These are phyloP conservation scores for Suhomyces emberorum DNA, from an alignment of 805 yeast species.

Conservation along the genomic window DNA sequence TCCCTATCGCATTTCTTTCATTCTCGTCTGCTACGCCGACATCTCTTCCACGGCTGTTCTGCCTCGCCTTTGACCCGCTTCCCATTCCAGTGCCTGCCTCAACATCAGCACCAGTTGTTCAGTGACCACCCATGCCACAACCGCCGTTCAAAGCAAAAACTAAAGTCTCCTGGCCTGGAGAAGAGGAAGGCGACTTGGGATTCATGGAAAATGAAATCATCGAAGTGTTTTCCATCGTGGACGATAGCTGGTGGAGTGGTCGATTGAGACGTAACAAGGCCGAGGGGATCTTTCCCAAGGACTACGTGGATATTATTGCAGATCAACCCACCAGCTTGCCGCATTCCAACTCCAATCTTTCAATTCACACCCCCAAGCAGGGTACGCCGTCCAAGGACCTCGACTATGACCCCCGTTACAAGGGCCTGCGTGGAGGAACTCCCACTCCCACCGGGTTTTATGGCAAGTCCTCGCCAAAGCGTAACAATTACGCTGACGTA, in stretches of 20 bases:
- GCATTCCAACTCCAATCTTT: slow-evolving; percentile 16
- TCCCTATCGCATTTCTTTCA: neutral
- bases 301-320: slow-evolving; percentile 67
- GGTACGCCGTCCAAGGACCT: slow-evolving; percentile 11
- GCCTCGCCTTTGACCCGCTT: neutral
- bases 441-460: slow-evolving; percentile 5
- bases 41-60: neutral
- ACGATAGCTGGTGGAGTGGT: slow-evolving; percentile 94
- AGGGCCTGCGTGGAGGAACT: slow-evolving; percentile 4
- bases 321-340: slow-evolving; percentile 4
- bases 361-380: slow-evolving; percentile 16
- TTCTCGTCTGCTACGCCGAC: neutral
- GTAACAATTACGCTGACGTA: slow-evolving; percentile 9
- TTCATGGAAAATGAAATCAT: slow-evolving; percentile 91
- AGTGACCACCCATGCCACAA: slow-evolving; percentile 20
- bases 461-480: slow-evolving; percentile 10
- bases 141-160: slow-evolving; percentile 78
- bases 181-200: slow-evolving; percentile 83
- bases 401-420: slow-evolving; percentile 2
- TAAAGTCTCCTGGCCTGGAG: slow-evolving; percentile 91
- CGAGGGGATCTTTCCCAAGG: slow-evolving; percentile 83
- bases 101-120: neutral
- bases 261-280: slow-evolving; percentile 72
- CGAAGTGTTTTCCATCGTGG: slow-evolving; percentile 75
- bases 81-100: neutral